phyloP scores from a whole-genome alignment of 805 yeast genomes.

The Maudiozyma turicensis region DNA sequence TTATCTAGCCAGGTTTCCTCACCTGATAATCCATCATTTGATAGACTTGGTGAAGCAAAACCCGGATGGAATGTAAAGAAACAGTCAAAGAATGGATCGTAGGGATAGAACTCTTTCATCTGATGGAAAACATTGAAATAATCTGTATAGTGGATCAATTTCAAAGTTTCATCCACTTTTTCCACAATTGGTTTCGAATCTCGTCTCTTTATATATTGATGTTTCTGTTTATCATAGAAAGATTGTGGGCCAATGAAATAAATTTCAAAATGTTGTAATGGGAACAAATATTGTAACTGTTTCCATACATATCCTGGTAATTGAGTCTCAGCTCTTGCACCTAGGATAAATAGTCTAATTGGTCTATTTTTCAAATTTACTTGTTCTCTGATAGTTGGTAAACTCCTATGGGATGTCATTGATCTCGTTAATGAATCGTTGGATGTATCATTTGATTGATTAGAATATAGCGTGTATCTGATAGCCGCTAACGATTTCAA shows the following conservation, averaged over 20 bases:
- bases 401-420: neutral
- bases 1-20: slow-evolving; percentile 75
- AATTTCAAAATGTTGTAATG: slow-evolving; percentile 70
- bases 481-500: slow-evolving; percentile 88
- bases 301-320: slow-evolving; percentile 94
- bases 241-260: slow-evolving; percentile 95
- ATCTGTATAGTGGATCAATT: slow-evolving; percentile 76
- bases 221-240: slow-evolving; percentile 61
- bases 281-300: slow-evolving; percentile 79
- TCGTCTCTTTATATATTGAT: slow-evolving; percentile 45
- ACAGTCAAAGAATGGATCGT: slow-evolving; percentile 89
- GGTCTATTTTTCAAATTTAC: slow-evolving; percentile 58
- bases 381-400: neutral
- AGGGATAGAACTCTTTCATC: slow-evolving; percentile 91
- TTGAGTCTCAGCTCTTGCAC: slow-evolving; percentile 89
- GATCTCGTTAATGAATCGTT: neutral
- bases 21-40: slow-evolving; percentile 19
- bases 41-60: slow-evolving; percentile 61
- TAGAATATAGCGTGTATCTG: slow-evolving; percentile 72
- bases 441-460: neutral
- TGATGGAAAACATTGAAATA: slow-evolving; percentile 88
- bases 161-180: slow-evolving; percentile 63
- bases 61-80: slow-evolving; percentile 97
- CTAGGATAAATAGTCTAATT: slow-evolving; percentile 77
- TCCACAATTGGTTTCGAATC: slow-evolving; percentile 48